These are phyloP conservation scores for Lentinula raphanica DNA, from an alignment of 768 basidiomycete species.

Conservation along the genomic window DNA sequence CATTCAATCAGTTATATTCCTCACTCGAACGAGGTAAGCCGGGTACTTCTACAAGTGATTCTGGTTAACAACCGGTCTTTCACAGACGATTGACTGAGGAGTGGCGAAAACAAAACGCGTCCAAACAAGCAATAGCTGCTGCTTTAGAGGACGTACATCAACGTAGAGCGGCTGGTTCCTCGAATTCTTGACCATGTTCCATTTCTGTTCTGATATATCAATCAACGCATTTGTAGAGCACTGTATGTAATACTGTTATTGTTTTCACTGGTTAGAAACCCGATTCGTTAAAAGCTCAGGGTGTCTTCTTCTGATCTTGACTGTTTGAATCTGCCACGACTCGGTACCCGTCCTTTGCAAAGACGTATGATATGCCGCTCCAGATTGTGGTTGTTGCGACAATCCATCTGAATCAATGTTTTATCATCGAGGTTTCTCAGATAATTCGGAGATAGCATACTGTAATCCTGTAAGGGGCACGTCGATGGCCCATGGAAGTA, in stretches of 20 bases:
- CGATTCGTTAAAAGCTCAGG: constrained; percentile 1
- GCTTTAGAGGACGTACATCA: constrained; percentile 71
- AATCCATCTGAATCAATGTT: constrained; percentile 49
- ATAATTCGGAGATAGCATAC: constrained; percentile 56
- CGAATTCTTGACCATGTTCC: constrained; percentile 7
- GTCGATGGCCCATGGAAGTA: constrained; percentile 58
- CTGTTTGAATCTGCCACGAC: constrained; percentile 38
- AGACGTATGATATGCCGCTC: constrained; percentile 83
- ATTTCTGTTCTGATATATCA: background rate
- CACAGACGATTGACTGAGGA: constrained; percentile 51
- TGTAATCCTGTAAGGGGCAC: constrained; percentile 62
- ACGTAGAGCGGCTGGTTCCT: constrained; percentile 30
- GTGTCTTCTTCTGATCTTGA: constrained; percentile 18
- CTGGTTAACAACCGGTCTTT: constrained; percentile 8
- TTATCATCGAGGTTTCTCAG: no score
- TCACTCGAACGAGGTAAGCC: constrained; percentile 57
- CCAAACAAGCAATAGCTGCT: constrained; percentile 55
- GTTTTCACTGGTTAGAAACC: no score
- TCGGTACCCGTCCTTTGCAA: constrained; percentile 69
- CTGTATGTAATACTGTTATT: background rate
- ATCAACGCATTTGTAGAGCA: background rate
- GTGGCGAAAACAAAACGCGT: constrained; percentile 60
- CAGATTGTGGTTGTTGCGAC: constrained; percentile 90
- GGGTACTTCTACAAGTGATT: background rate
- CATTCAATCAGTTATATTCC: constrained; percentile 57